phyloP scores from a whole-genome alignment of 23 red algal species.

The Gracilaria vermiculophylla region DNA sequence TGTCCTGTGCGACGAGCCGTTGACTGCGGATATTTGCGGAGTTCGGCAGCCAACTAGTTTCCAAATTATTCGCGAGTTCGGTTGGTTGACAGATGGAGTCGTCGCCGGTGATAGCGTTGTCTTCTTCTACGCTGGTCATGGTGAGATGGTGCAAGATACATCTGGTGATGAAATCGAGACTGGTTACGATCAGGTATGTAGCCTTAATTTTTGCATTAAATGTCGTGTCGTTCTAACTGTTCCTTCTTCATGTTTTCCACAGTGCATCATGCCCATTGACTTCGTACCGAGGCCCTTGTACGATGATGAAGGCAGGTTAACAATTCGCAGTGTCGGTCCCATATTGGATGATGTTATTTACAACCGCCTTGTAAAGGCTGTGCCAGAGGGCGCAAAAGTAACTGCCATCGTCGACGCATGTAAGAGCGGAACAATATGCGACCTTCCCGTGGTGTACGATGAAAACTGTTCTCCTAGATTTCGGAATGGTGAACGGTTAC shows the following conservation, averaged over 20 bases:
- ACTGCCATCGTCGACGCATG: constrained; percentile 60
- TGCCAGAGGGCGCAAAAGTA: constrained; percentile 54
- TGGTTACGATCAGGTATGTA: constrained; percentile 59
- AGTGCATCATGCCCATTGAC: constrained; percentile 57
- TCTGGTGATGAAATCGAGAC: constrained; percentile 69
- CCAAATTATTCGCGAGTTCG: constrained; percentile 16
- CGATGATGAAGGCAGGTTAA: not conserved
- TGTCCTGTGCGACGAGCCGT: constrained; percentile 37
- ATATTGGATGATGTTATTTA: constrained; percentile 62
- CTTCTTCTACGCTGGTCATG: constrained; percentile 68
- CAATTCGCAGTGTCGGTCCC: constrained; percentile 1
- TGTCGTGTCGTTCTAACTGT: not conserved
- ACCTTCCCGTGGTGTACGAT: constrained; percentile 48
- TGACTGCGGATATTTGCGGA: not conserved
- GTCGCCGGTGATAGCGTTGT: constrained; percentile 48
- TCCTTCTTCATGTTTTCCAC: not conserved
- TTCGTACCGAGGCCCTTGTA: constrained; percentile 29
- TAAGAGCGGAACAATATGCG: constrained; percentile 55
- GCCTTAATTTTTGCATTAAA: not conserved
- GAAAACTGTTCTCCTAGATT: constrained; percentile 7
- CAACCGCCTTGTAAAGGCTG: constrained; percentile 31
- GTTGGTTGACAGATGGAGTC: constrained; percentile 52
- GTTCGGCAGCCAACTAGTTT: not conserved
- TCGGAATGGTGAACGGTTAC: not conserved
- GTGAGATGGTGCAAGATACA: constrained; percentile 44